Evolutionary conservation across 345 rosid genomes (phyloP), one percentile per base, ranked within the genome.

Genomic region (Bruguiera parviflora): DNA sequence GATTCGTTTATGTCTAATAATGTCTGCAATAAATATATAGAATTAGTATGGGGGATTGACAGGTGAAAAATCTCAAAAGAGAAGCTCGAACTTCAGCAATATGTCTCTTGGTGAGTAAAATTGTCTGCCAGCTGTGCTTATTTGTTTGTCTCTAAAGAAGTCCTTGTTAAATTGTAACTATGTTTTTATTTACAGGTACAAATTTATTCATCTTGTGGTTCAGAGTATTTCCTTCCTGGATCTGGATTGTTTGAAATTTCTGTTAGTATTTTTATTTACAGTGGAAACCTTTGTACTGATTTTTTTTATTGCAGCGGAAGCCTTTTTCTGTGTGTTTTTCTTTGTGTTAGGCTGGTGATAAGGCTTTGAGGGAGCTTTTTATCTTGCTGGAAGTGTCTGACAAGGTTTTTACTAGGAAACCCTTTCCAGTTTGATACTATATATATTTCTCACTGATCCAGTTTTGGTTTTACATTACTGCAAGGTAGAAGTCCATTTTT

Each of bases 361-460:
- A 84, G 71, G 98, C 98, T 67, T 63, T 88, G 77, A 85, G 73
- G 81, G 96, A 94, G 80, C 95, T 94, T 56, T 92, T 95, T 52
- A 82, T 80, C 70, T 84, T 94, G 88, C 74, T 89, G 64, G 95
- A 89, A 91, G 93, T 73, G 96, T 90, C n/a, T 63, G 7, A 83
- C 85, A 68, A 88, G 83, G 90, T 97, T 89, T 67, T 69, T 63
- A 46, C 28, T 18, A 61, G 55, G 46, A 46, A 18, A 35, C 46
- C 28, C 28, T 43, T 18, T 4, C 62, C 5, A 43, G 27, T 70
- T 49, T 67, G 27, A 25, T 64, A 21, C 22, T 10, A 43, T 20
- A 20, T 6, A 32, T 57, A 32, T 69, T 56, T 27, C 71, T 57
- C 32, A 52, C 64, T 28, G 58, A 57, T 68, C 52, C 58, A 65